These are phyloP conservation scores for Dalbergia oliveri DNA, from an alignment of 306 rosid species.

Conservation along the genomic window DNA sequence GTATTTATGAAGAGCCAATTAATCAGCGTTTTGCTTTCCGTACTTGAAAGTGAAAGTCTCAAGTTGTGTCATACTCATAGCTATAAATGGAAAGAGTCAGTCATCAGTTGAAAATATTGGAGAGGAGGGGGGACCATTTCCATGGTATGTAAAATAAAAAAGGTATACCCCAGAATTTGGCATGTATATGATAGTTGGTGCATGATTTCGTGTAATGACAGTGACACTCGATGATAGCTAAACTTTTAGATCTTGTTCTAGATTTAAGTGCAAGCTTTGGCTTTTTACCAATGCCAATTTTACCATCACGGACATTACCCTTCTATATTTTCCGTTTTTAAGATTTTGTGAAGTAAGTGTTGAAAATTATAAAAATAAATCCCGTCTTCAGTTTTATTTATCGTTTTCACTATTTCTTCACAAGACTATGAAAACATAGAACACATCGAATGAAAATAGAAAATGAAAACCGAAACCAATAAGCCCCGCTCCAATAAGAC, in stretches of 20 bases:
- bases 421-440: too few species aligned
- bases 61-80: constrained; percentile 17
- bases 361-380: too few species aligned
- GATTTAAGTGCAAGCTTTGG: not conserved
- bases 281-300: not conserved
- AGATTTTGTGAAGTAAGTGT: too few species aligned
- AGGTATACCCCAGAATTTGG: not conserved
- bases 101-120: not conserved
- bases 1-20: constrained; percentile 5
- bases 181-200: constrained; percentile 12
- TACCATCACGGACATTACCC: not conserved
- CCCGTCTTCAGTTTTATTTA: too few species aligned
- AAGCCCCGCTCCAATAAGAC: too few species aligned
- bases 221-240: not conserved
- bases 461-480: too few species aligned
- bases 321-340: too few species aligned
- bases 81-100: constrained; percentile 20
- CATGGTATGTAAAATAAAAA: not conserved
- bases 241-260: not conserved
- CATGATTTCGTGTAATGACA: not conserved
- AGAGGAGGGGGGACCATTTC: constrained; percentile 50
- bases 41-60: constrained; percentile 39
- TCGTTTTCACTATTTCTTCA: too few species aligned
- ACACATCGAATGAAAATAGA: too few species aligned
- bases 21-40: constrained; percentile 28